phyloP scores from a whole-genome alignment of 352 stramenopile genomes.

The Stephanocyclus meneghinianus region DNA sequence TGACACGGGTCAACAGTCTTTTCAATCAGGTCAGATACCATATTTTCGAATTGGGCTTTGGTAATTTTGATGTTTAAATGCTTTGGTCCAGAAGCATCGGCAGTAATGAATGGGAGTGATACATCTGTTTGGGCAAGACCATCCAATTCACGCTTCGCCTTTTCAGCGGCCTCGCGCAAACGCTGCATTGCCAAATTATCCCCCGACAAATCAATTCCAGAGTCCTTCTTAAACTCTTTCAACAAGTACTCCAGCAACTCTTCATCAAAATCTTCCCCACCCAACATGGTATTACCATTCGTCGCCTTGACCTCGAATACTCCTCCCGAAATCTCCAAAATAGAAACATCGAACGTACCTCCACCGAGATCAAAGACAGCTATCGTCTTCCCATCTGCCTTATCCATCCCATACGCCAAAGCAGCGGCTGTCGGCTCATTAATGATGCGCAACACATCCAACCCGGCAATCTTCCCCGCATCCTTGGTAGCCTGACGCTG shows the following conservation, averaged over 20 bases:
- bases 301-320: constrained; percentile 95
- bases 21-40: constrained; percentile 92
- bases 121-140: constrained; percentile 95
- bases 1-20: constrained; percentile 91
- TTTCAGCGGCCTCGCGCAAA: constrained; percentile 91
- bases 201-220: constrained; percentile 90
- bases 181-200: constrained; percentile 96
- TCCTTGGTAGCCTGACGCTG: constrained; percentile 96
- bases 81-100: constrained; percentile 95
- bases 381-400: constrained; percentile 95
- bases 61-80: constrained; percentile 96
- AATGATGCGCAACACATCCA: constrained; percentile 95
- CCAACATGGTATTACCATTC: constrained; percentile 94
- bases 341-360: constrained; percentile 98
- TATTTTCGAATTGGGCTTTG: constrained; percentile 92
- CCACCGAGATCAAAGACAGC: constrained; percentile 97
- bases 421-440: constrained; percentile 96
- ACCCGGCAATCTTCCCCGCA: constrained; percentile 92
- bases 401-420: constrained; percentile 97
- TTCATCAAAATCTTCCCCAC: constrained; percentile 97
- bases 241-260: constrained; percentile 91
- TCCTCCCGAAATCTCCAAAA: constrained; percentile 94
- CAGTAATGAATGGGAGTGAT: constrained; percentile 96
- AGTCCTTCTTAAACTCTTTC: constrained; percentile 94
- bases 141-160: constrained; percentile 96